Conservation (phyloP, 768 basidiomycete species). For the Leccinellum rugosiceps region DNA sequence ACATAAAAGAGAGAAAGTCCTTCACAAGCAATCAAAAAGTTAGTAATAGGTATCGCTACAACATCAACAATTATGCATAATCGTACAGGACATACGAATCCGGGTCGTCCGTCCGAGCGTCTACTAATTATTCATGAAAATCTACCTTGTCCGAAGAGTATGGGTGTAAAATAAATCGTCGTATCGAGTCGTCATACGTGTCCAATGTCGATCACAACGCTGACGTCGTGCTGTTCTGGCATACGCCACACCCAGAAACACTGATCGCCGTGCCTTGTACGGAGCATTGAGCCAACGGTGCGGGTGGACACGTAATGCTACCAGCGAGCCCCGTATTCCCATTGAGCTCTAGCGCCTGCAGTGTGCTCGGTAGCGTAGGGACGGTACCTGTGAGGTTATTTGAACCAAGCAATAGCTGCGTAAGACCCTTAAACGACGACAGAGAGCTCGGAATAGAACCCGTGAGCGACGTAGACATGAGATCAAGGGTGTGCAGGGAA, state of each 20-base stretch:
- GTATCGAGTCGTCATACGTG: constrained; percentile 2
- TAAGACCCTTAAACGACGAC: constrained; percentile 33
- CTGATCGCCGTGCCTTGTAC: constrained; percentile 21
- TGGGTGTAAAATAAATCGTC: background rate
- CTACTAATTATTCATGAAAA: background rate
- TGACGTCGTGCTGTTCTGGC: constrained; percentile 16
- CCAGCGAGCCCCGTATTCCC: constrained; percentile 39
- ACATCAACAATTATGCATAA: background rate
- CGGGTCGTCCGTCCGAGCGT: constrained; percentile 6
- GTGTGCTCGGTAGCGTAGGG: constrained; percentile 34
- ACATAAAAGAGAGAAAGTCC: background rate
- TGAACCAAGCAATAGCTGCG: constrained; percentile 37
- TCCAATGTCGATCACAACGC: background rate
- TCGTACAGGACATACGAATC: background rate
- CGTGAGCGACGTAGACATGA: constrained; percentile 39
- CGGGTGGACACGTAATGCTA: constrained; percentile 13
- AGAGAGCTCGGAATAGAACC: constrained; percentile 35
- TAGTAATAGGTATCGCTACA: constrained; percentile 14
- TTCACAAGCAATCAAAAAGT: background rate
- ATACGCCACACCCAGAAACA: constrained; percentile 23
- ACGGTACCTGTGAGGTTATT: constrained; percentile 37
- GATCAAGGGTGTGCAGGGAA: constrained; percentile 37
- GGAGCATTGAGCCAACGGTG: constrained; percentile 17
- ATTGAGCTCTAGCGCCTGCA: constrained; percentile 34
- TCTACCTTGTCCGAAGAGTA: background rate